Conservation (phyloP, 2,329 filamentous ascomycete species). For the Neoarthrinium moseri region DNA sequence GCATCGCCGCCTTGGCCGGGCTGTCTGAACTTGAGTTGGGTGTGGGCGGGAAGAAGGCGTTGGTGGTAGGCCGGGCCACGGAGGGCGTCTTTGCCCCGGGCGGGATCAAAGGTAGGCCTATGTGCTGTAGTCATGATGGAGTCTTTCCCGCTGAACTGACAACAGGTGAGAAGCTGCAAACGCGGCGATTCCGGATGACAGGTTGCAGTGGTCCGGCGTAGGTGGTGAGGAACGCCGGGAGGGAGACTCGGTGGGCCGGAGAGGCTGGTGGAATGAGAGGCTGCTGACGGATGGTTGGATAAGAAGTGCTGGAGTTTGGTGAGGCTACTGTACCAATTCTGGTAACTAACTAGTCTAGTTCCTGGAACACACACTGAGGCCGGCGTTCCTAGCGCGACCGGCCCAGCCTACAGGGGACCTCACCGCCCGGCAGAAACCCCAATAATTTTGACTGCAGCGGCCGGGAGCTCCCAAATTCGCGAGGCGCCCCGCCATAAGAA, state of each 20-base stretch:
- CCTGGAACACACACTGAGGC: too few species aligned
- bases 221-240: too few species aligned
- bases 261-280: too few species aligned
- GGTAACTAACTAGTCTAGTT: too few species aligned
- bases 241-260: too few species aligned
- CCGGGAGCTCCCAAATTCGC: constrained; percentile 12
- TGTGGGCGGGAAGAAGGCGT: constrained; percentile 90
- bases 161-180: constrained; percentile 47
- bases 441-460: constrained; percentile 14
- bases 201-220: too few species aligned
- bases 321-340: too few species aligned
- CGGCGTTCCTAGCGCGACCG: too few species aligned
- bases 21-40: constrained; percentile 82
- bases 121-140: constrained; percentile 63
- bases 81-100: constrained; percentile 90
- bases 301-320: too few species aligned
- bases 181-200: constrained; percentile 12
- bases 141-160: constrained; percentile 28
- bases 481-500: constrained; percentile 17
- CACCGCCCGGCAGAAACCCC: constrained; percentile 51
- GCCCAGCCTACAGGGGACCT: constrained; percentile 23
- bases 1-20: constrained; percentile 80
- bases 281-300: too few species aligned
- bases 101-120: constrained; percentile 95
- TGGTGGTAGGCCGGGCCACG: constrained; percentile 95